These are phyloP conservation scores for Yamadazyma epiphylla DNA, from an alignment of 1,139 yeast species.

Conservation along the genomic window DNA sequence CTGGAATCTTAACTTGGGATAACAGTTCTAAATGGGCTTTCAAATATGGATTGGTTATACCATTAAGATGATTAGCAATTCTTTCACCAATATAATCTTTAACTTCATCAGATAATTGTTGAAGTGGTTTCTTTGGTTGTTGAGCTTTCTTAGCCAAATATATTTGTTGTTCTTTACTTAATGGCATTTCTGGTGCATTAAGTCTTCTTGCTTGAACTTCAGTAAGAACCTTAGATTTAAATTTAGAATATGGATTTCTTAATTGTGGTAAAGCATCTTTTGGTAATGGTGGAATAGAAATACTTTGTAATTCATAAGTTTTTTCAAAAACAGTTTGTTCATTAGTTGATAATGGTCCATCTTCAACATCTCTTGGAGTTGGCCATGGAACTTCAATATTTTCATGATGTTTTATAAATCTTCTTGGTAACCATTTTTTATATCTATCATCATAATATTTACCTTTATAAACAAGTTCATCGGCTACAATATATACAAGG, in stretches of 20 bases:
- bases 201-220: conserved; percentile 60
- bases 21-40: conserved; percentile 39
- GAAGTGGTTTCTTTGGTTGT: conserved; percentile 24
- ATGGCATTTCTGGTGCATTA: conserved; percentile 76
- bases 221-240: conserved; percentile 54
- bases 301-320: conserved; percentile 68
- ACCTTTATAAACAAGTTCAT: conserved; percentile 62
- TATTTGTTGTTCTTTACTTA: conserved; percentile 59
- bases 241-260: conserved; percentile 66
- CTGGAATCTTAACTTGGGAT: conserved; percentile 27
- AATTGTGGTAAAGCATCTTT: conserved; percentile 60
- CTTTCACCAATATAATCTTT: conserved; percentile 66
- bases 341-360: conserved; percentile 56
- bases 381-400: conserved; percentile 88
- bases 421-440: conserved; percentile 69
- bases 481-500: conserved; percentile 68
- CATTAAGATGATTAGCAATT: conserved; percentile 54
- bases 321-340: conserved; percentile 64
- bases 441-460: conserved; percentile 71
- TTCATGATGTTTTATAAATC: conserved; percentile 69
- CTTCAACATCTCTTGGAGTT: conserved; percentile 57
- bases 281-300: conserved; percentile 70
- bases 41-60: conserved; percentile 35
- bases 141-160: conserved; percentile 51
- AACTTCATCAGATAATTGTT: conserved; percentile 60